Conservation (phyloP, 176 grass and related monocot species). For the Ensete ventricosum region DNA sequence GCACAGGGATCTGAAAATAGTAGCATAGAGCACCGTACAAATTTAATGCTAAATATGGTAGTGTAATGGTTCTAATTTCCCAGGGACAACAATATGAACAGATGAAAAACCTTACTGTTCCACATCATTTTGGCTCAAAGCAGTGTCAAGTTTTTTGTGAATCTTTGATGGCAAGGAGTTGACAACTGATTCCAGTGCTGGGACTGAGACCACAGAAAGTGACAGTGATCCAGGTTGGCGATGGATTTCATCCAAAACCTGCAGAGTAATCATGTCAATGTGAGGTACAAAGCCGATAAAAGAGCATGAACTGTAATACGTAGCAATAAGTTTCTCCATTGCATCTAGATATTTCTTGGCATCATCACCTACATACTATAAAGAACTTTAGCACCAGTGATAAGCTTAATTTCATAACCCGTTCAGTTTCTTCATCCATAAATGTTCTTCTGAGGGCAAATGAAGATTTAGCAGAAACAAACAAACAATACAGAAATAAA, state of each 20-base stretch:
- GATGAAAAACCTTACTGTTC: conserved; percentile 68
- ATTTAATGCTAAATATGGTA: not conserved
- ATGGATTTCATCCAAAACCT: conserved; percentile 99
- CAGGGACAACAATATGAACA: not conserved
- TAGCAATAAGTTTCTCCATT: not conserved
- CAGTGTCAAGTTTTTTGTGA: conserved; percentile 49
- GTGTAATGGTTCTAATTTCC: not conserved
- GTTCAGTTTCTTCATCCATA: no score
- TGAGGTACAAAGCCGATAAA: not conserved
- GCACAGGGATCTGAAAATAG: no score
- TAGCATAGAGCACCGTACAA: not conserved
- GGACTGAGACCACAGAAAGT: conserved; percentile 60
- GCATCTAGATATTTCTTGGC: not conserved
- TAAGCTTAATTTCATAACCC: no score
- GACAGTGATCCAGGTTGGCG: conserved; percentile 66
- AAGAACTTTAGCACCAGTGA: no score
- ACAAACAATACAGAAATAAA: no score
- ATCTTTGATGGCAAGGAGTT: conserved; percentile 84
- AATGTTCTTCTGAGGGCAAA: no score
- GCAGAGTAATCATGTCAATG: conserved; percentile 13
- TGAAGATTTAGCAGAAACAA: no score
- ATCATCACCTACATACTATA: no score
- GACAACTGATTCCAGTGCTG: conserved; percentile 84
- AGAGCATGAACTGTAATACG: not conserved
- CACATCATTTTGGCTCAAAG: conserved; percentile 54